Evolutionary conservation across 352 stramenopile genomes (phyloP).

Genomic region (Phytophthora sansomeana): DNA sequence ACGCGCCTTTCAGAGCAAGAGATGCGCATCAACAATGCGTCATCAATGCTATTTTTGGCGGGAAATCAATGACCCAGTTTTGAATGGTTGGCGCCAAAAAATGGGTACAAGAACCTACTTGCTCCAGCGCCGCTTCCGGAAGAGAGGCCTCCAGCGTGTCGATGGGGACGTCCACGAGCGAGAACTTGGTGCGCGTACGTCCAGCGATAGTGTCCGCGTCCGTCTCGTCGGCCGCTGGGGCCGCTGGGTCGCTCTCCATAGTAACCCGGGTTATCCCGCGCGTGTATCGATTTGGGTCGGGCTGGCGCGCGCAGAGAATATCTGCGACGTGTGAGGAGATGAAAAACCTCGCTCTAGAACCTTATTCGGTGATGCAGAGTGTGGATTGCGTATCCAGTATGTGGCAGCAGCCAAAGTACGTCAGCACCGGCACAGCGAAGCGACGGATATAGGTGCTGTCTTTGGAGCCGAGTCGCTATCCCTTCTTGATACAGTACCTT

Average conservation of each 20-base stretch:
- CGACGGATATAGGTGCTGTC: slow-evolving; percentile 16
- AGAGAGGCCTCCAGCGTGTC: slow-evolving; percentile 74
- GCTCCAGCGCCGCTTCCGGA: slow-evolving; percentile 42
- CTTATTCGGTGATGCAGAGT: background rate
- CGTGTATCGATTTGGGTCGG: slow-evolving; percentile 12
- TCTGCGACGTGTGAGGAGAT: slow-evolving; percentile 32
- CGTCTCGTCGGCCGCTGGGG: slow-evolving; percentile 1
- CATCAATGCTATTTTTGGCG: slow-evolving; percentile 37
- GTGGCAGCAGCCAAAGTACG: slow-evolving; percentile 16
- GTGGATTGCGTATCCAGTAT: background rate
- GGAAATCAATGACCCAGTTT: slow-evolving; percentile 20
- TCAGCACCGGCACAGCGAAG: slow-evolving; percentile 22
- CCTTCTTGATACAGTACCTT: background rate
- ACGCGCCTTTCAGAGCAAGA: background rate
- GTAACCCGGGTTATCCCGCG: slow-evolving; percentile 2
- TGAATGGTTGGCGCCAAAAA: slow-evolving; percentile 28
- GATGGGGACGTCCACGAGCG: slow-evolving; percentile 78
- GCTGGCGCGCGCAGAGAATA: slow-evolving; percentile 4
- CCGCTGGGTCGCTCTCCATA: slow-evolving; percentile 14
- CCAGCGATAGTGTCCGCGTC: slow-evolving; percentile 67
- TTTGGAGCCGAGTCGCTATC: background rate
- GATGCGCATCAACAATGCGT: slow-evolving; percentile 6
- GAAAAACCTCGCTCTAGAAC: background rate
- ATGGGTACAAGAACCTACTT: slow-evolving; percentile 5
- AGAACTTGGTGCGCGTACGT: slow-evolving; percentile 80